Base-by-base conservation (phyloP, 116 monocot genomes). In the Thalassia testudinum region DNA sequence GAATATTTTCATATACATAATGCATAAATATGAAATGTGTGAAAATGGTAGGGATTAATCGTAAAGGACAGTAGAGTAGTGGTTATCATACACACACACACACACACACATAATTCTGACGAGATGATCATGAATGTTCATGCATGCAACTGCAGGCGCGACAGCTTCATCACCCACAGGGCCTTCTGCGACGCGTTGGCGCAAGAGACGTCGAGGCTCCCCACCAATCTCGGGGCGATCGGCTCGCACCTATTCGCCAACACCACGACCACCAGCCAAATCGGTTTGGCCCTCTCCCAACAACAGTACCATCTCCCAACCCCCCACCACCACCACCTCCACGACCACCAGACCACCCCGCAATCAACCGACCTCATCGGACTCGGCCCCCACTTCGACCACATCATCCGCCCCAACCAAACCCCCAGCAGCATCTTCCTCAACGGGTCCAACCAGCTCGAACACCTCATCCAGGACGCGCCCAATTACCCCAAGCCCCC, bases 131-230 rank as follows among this genome's bases (percentile, higher is more conserved):
- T 28, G 30, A 12, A 5, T 11, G 1, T 34, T 11, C 1, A 54
- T 21, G 1, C 5, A 27, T 43, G 26, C 23, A 43, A 14, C 18
- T 57, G 50, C 82, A 91, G 91, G 76, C 71, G 86, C 10, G 91
- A 91, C 54, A 91, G 91, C 79, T 91, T 91, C 78, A 91, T 91
- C 59, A 91, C 91, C 26, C 91, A 91, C 70, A 57, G 91, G 40
- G 91, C 91, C 26, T 91, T 91, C 74, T 91, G 91, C 59, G 91
- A 91, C 27, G 91, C 86, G 18, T 52, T 91, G 14, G 85, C 86
- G 4, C 91, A 86, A 58, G 91, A 91, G 61, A 86, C 70, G 43
- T 72, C 80, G 0, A 60, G 84, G 48, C 55, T 73, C 25, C 85
- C 81, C 4, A 42, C 70, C 12, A 64, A 34, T 34, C 53, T 72